phyloP scores from a whole-genome alignment of 495 filamentous ascomycete species.

The Haplographium delicatum region DNA sequence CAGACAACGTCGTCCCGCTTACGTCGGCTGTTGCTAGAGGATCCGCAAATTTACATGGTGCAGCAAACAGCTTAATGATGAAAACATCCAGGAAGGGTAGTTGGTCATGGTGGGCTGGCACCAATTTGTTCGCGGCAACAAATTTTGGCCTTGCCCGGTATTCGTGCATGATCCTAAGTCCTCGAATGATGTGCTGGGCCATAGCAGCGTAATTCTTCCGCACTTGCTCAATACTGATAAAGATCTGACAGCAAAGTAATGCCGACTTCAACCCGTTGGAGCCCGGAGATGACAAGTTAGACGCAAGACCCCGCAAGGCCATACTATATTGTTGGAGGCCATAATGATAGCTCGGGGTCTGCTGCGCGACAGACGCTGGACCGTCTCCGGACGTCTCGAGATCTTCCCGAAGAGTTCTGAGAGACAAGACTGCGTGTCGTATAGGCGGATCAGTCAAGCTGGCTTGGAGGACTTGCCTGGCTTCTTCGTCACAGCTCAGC shows the following conservation, averaged over 20 bases:
- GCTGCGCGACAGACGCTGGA: constrained; percentile 22
- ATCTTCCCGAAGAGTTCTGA: constrained; percentile 33
- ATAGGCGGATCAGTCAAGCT: constrained; percentile 32
- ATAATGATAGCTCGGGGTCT: constrained; percentile 29
- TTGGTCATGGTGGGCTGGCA: constrained; percentile 27
- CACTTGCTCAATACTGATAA: constrained; percentile 52
- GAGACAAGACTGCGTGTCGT: constrained; percentile 34
- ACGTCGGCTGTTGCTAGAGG: constrained; percentile 24
- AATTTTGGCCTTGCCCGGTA: constrained; percentile 27
- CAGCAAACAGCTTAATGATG: constrained; percentile 35
- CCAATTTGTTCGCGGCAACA: constrained; percentile 24
- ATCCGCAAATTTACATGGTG: constrained; percentile 33
- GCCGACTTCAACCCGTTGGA: constrained; percentile 29
- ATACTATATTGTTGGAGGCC: constrained; percentile 42
- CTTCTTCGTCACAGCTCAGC: constrained; percentile 43
- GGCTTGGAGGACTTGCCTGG: constrained; percentile 26
- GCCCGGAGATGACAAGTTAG: constrained; percentile 21
- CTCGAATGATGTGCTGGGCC: constrained; percentile 43
- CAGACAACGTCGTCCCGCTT: constrained; percentile 22
- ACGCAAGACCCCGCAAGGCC: constrained; percentile 38
- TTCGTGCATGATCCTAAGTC: constrained; percentile 33
- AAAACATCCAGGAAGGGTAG: constrained; percentile 35
- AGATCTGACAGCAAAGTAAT: constrained; percentile 51
- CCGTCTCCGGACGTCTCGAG: constrained; percentile 27
- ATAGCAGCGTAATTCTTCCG: constrained; percentile 41